Evolutionary conservation across 2,329 filamentous ascomycete genomes (phyloP).

Genomic region (Diaporthe ampelina): DNA sequence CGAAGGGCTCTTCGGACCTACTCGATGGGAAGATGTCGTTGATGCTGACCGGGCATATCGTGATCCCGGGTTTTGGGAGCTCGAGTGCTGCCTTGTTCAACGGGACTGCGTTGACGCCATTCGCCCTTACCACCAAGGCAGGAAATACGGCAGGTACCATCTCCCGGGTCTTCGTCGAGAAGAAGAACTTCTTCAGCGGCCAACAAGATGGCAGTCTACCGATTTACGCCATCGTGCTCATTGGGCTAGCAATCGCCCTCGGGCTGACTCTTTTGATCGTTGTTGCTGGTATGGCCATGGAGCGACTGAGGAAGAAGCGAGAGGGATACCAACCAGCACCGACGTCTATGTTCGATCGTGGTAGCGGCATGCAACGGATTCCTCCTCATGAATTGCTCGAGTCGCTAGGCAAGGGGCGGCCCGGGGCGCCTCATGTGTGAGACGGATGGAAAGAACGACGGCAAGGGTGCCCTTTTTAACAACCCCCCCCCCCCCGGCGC

Average conservation of each 20-base stretch:
- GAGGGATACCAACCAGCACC: constrained; percentile 87
- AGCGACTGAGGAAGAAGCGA: constrained; percentile 80
- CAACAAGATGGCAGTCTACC: constrained; percentile 46
- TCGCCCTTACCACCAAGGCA: constrained; percentile 80
- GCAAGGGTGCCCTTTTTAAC: not conserved
- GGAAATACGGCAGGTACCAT: constrained; percentile 80
- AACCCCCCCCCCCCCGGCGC: not conserved
- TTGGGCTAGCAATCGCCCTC: constrained; percentile 83
- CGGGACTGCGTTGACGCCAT: constrained; percentile 82
- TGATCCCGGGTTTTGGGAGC: constrained; percentile 81
- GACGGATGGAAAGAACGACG: not conserved
- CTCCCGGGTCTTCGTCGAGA: constrained; percentile 86
- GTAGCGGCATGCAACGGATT: constrained; percentile 70
- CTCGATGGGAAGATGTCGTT: constrained; percentile 79
- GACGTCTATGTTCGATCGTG: constrained; percentile 73
- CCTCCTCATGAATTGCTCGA: constrained; percentile 73
- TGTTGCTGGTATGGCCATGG: constrained; percentile 79
- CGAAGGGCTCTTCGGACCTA: constrained; percentile 75
- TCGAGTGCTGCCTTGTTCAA: constrained; percentile 92
- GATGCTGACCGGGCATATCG: constrained; percentile 87
- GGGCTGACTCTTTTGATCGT: constrained; percentile 84
- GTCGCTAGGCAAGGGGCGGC: constrained; percentile 62
- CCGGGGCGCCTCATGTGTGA: constrained; percentile 67
- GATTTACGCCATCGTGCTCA: constrained; percentile 73
- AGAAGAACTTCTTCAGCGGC: constrained; percentile 79